Base-by-base conservation (phyloP, 2,329 filamentous ascomycete genomes). In the Apiospora pterosperma region DNA sequence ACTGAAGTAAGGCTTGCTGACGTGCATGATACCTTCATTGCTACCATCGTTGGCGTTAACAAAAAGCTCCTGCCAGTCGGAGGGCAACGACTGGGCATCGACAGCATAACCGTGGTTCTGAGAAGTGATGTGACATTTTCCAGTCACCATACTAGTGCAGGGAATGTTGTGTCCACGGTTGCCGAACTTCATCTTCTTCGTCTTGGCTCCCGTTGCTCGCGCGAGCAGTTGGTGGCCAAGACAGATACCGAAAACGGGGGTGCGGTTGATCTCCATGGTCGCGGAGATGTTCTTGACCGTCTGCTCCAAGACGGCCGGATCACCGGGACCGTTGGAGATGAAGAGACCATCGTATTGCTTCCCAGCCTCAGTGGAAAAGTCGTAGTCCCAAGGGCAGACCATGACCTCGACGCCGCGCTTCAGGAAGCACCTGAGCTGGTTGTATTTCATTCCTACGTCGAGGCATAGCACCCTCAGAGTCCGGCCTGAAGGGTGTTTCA, bases 151-250 rank as follows among this genome's bases (percentile, higher is more conserved):
- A 81, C 92, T 97, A 12, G 95, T 98, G 84, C 94, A 97, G 55
- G 96, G 96, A 74, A 99, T 98, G 81, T 99, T 99, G 84, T 97
- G 93, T 52, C 95, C 96, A 74, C 96, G 92, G 82, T 99, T 99
- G 82, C 96, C 96, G 74, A 97, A 99, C 85, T 98, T 98, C 93
- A 99, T 97, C 85, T 99, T 99, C 74, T 86, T 80, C 0, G 96
- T 98, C 59, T 84, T 84, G 59, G 94, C 95, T 63, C 95, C 95
- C 36, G 93, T 89, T 65, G 95, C 93, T 71, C 93, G 88, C 63
- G 95, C 93, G 62, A 98, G 88, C 70, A 98, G 85, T 80, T 98
- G 95, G 78, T 98, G 95, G 64, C 95, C 95, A 72, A 98, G 81
- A 82, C 95, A 98, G 76, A 98, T 98, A 82, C 95, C 95, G 71